Evolutionary conservation across 257 asterid species (phyloP), one percentile per base, ranked within the genome.

Genomic region (Henckelia pumila): DNA sequence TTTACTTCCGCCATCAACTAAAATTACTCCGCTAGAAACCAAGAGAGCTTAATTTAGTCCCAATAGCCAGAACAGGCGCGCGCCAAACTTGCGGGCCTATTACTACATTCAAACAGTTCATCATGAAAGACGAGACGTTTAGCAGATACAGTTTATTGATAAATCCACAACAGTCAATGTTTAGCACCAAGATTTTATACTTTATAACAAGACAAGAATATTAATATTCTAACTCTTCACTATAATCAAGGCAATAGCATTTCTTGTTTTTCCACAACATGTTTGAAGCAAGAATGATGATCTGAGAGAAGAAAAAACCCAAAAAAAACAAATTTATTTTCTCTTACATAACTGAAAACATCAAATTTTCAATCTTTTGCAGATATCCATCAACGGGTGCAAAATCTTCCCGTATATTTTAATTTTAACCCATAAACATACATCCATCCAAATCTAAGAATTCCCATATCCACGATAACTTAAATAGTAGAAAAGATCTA

Each of bases 401-500:
- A 49, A 71, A 69, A 71, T 71, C 59, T 61, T 28, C 57, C 16
- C 32, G 56, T 55, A 7, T 16, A 57, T 64, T 70, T 57, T 33
- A 71, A 66, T 55, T 73, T 24, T 13, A 56, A 70, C 26, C 53
- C 60, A 55, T 66, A 57, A 74, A 37, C 11, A 33, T 53, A 25
- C 1, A 64, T 52, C 70, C 50, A 74, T 26, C 56, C 67, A 71
- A 61, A 7, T 37, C 61, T 56, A 56, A 35, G 66, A 75, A 32
- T 56, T 62, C 70, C 59, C 58, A 56, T 25, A 49, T 3, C 57
- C 79, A 40, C 57, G 9, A 16, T 14, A 71, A 61, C 28, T 33
- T 7, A 72, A 71, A 56, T 52, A 33, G 30, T 23, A 52, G 17
- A 69, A 72, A 70, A 73, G 82, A 79, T 76, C 82, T 72, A 66